Percentiles rank a stretch among this genome's conserved stretches.
Evolutionary conservation across 495 filamentous ascomycete species (phyloP).

Genomic region (Acidiella bohemica): DNA sequence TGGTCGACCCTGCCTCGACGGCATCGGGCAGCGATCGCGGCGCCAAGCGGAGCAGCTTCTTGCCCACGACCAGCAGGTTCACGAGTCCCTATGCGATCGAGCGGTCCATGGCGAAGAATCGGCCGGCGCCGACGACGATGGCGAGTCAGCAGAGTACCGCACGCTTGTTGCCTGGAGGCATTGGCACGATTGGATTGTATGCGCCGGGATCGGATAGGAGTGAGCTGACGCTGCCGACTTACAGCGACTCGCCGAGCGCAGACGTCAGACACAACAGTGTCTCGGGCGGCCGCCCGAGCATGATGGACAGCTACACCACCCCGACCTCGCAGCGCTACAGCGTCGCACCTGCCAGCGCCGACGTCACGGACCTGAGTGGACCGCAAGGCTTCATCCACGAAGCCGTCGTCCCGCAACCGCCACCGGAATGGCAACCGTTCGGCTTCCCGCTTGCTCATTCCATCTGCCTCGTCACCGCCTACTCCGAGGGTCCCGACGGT

Average conservation of each 20-base stretch:
- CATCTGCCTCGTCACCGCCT: constrained; percentile 91
- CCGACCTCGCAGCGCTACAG: constrained; percentile 29
- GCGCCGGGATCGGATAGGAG: constrained; percentile 52
- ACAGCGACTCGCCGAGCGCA: constrained; percentile 22
- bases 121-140: constrained; percentile 74
- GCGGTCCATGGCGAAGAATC: constrained; percentile 38
- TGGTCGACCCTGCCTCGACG: constrained; percentile 53
- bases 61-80: constrained; percentile 81
- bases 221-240: constrained; percentile 44
- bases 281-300: constrained; percentile 16
- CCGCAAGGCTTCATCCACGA: constrained; percentile 92
- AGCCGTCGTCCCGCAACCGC: constrained; percentile 91
- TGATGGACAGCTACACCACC: constrained; percentile 2
- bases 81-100: constrained; percentile 78
- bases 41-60: constrained; percentile 75
- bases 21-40: constrained; percentile 47
- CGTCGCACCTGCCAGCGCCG: constrained; percentile 35
- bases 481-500: constrained; percentile 90
- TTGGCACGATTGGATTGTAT: constrained; percentile 34
- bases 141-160: constrained; percentile 73
- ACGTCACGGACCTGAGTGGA: constrained; percentile 59
- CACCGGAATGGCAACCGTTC: constrained; percentile 90
- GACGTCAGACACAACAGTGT: constrained; percentile 26
- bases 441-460: constrained; percentile 88
- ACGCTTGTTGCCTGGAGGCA: constrained; percentile 54